Evolutionary conservation across 2,329 filamentous ascomycete genomes (phyloP).

Genomic region (Basipetospora sp.): DNA sequence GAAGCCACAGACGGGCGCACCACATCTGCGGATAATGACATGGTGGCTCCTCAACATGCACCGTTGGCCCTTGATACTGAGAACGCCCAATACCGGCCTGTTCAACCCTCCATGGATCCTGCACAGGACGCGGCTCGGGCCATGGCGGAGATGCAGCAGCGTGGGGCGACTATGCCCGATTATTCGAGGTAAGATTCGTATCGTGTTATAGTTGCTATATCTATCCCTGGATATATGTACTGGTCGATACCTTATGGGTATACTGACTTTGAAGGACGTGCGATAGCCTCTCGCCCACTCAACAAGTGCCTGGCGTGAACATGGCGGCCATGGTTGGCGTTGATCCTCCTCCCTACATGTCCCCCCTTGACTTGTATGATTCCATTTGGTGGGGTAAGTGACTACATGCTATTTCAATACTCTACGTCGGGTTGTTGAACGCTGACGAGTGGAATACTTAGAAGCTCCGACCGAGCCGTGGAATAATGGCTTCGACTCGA

Average conservation of each 20-base stretch:
- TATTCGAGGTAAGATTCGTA: conserved; percentile 26
- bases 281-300: neutral
- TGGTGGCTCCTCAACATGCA: neutral
- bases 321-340: conserved; percentile 32
- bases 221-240: neutral
- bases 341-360: conserved; percentile 45
- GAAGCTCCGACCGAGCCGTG: conserved; percentile 47
- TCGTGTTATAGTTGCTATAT: no score
- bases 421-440: no score
- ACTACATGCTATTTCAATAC: no score
- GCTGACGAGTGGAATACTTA: no score
- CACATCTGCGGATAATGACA: conserved; percentile 21
- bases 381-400: conserved; percentile 52
- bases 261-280: conserved; percentile 1
- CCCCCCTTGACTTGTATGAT: conserved; percentile 53
- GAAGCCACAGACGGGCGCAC: conserved; percentile 32
- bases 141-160: conserved; percentile 50
- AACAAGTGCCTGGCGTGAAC: conserved; percentile 12
- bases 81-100: conserved; percentile 1
- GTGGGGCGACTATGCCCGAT: conserved; percentile 31
- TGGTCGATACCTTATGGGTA: neutral
- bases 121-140: conserved; percentile 48
- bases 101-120: conserved; percentile 26
- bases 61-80: neutral
- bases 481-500: conserved; percentile 38